Percentiles rank a stretch among this genome's conserved stretches.
These are phyloP conservation scores for Globisporangium nagaii DNA, from an alignment of 352 stramenopile genomes.

Conservation along the genomic window DNA sequence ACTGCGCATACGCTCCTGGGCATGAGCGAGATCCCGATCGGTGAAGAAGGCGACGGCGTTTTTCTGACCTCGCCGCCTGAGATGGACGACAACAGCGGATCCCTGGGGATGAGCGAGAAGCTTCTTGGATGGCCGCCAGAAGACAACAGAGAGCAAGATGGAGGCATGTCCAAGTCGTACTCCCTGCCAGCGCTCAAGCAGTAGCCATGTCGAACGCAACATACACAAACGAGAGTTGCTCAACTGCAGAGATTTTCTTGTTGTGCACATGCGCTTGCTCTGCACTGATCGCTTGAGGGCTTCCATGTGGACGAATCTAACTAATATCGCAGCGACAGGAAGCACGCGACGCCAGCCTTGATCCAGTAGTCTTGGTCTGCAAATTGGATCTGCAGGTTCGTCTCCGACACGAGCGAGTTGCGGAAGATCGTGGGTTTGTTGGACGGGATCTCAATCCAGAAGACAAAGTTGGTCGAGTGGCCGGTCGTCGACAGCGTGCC, in stretches of 20 bases:
- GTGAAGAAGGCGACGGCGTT: constrained; percentile 9
- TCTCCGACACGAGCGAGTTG: constrained; percentile 91
- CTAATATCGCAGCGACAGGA: constrained; percentile 92
- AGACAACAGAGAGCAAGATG: constrained; percentile 17
- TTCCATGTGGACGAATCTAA: too few relatives aligned
- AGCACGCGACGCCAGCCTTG: constrained; percentile 93
- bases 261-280: too few relatives aligned
- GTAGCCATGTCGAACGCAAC: too few relatives aligned
- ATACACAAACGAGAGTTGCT: too few relatives aligned
- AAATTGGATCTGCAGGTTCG: constrained; percentile 87
- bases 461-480: constrained; percentile 97
- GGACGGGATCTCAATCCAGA: constrained; percentile 94
- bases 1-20: background rate
- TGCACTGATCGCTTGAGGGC: too few relatives aligned
- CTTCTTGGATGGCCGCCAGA: constrained; percentile 37
- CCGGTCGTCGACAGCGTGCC: constrained; percentile 94
- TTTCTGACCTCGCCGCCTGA: constrained; percentile 15
- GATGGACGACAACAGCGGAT: constrained; percentile 2
- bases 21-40: constrained; percentile 1
- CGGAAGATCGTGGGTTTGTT: constrained; percentile 73
- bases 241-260: too few relatives aligned
- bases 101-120: constrained; percentile 12
- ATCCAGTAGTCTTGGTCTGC: constrained; percentile 95
- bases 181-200: constrained; percentile 47
- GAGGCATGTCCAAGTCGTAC: constrained; percentile 39